Conservation (phyloP, 108 stramenopile genomes). For the Skeletonema grethae region DNA sequence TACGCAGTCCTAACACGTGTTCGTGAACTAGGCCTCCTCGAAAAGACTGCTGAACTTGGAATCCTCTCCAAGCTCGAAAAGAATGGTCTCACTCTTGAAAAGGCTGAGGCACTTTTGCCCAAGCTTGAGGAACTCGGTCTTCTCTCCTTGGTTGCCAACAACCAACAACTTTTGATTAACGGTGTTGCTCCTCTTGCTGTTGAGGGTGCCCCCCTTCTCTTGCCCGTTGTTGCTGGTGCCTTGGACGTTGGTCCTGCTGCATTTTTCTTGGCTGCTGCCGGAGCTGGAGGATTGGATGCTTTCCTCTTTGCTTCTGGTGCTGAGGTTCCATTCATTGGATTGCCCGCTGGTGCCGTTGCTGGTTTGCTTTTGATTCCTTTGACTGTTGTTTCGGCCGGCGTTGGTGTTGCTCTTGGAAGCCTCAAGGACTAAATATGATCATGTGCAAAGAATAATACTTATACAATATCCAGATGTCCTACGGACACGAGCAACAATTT, state of each 20-base stretch:
- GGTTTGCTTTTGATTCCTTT: conserved; percentile 79
- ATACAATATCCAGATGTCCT: background rate
- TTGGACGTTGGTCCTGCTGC: conserved; percentile 75
- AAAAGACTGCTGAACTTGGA: conserved; percentile 77
- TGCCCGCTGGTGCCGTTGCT: conserved; percentile 59
- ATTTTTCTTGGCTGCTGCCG: conserved; percentile 69
- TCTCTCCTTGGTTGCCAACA: conserved; percentile 77
- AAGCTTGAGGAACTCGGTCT: conserved; percentile 66
- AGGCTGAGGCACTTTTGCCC: conserved; percentile 76
- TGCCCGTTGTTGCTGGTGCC: conserved; percentile 79
- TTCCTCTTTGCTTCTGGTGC: conserved; percentile 60
- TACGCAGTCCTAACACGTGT: conserved; percentile 84
- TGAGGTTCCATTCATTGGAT: conserved; percentile 80
- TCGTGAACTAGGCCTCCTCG: conserved; percentile 82
- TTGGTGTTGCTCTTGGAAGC: conserved; percentile 65
- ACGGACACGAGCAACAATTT: background rate
- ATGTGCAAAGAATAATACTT: background rate
- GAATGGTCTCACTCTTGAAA: conserved; percentile 77
- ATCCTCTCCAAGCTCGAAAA: conserved; percentile 82
- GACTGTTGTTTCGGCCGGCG: conserved; percentile 60
- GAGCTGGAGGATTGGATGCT: conserved; percentile 54
- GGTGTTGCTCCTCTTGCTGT: conserved; percentile 73
- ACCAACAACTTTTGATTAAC: conserved; percentile 88
- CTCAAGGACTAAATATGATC: conserved; percentile 65
- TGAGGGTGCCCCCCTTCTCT: conserved; percentile 79